Percentiles rank a stretch among this genome's conserved stretches.
These are phyloP conservation scores for Arthrobotrys conoides DNA, from an alignment of 2,329 filamentous ascomycete genomes.

Conservation along the genomic window DNA sequence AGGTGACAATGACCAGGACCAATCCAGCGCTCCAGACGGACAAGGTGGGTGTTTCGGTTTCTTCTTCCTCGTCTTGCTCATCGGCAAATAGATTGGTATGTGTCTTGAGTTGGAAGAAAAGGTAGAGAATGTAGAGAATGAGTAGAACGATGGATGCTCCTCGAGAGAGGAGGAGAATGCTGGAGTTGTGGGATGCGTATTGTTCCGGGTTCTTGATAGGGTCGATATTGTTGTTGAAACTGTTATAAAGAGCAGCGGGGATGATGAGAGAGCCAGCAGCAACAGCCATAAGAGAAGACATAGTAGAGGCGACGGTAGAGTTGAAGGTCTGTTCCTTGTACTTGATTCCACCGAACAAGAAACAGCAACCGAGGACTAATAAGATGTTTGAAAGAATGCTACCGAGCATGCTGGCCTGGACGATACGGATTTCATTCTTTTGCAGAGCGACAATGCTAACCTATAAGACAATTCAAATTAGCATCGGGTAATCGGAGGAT, in stretches of 20 bases:
- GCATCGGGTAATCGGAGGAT: not conserved
- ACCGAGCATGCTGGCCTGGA: conserved; percentile 98
- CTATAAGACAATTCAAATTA: conserved; percentile 70
- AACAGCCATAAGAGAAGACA: conserved; percentile 75
- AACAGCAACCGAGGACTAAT: conserved; percentile 83
- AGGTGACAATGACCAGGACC: conserved; percentile 78
- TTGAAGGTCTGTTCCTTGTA: conserved; percentile 82
- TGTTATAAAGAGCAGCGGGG: conserved; percentile 71
- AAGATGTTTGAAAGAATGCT: conserved; percentile 95
- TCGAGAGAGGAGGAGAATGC: conserved; percentile 73
- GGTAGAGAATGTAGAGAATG: conserved; percentile 80
- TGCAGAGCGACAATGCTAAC: conserved; percentile 86
- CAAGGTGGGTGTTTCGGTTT: conserved; percentile 49
- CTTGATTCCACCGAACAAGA: conserved; percentile 79
- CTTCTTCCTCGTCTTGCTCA: conserved; percentile 63
- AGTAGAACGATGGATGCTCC: conserved; percentile 83
- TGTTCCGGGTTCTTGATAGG: conserved; percentile 52
- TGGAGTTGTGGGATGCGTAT: conserved; percentile 36
- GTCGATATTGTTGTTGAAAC: conserved; percentile 62
- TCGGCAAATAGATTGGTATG: conserved; percentile 80
- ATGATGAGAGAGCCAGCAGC: conserved; percentile 81
- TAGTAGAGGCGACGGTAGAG: conserved; percentile 82
- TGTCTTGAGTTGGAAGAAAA: conserved; percentile 82
- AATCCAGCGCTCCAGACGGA: conserved; percentile 69
- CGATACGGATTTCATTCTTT: conserved; percentile 89